These are phyloP conservation scores for Sphagnum fallax DNA, from an alignment of 228 moss, liverwort and hornwort species.

Conservation along the genomic window DNA sequence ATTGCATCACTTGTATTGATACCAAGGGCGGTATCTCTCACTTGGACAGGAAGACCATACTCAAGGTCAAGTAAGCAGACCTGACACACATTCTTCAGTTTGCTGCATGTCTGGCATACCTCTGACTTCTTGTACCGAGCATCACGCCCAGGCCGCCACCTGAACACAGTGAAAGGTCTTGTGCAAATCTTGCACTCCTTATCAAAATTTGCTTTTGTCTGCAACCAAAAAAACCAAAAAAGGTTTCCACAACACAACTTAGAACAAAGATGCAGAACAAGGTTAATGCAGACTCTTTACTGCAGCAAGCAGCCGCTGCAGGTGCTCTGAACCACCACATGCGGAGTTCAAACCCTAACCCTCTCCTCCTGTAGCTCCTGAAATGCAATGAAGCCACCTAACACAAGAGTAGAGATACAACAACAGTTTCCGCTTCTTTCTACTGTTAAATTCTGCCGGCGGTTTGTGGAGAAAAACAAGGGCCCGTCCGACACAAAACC, in stretches of 20 bases:
- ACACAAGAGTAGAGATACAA: too few species aligned
- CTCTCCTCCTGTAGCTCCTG: too few species aligned
- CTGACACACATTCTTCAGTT: constrained; percentile 95
- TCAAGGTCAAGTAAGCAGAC: constrained; percentile 92
- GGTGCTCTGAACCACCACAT: too few species aligned
- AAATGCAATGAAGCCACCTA: too few species aligned
- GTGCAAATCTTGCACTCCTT: constrained; percentile 99
- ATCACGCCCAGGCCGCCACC: constrained; percentile 96
- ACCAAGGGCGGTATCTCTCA: constrained; percentile 82
- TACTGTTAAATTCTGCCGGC: too few species aligned
- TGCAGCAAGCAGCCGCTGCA: too few species aligned
- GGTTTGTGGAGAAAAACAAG: too few species aligned
- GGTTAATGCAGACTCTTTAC: too few species aligned
- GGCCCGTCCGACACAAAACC: too few species aligned
- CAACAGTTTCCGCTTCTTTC: too few species aligned
- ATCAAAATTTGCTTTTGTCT: constrained; percentile 98
- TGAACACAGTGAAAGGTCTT: constrained; percentile 86
- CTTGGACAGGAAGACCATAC: constrained; percentile 96
- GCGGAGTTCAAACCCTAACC: constrained; percentile 5
- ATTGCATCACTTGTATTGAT: constrained; percentile 80
- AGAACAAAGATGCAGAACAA: too few species aligned
- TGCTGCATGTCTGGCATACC: constrained; percentile 95
- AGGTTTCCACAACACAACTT: background rate
- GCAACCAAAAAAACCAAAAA: constrained; percentile 5
- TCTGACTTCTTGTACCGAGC: constrained; percentile 97